Base-by-base conservation (phyloP, 1,284 basidiomycete genomes). In the Xerocomus nothofagi region DNA sequence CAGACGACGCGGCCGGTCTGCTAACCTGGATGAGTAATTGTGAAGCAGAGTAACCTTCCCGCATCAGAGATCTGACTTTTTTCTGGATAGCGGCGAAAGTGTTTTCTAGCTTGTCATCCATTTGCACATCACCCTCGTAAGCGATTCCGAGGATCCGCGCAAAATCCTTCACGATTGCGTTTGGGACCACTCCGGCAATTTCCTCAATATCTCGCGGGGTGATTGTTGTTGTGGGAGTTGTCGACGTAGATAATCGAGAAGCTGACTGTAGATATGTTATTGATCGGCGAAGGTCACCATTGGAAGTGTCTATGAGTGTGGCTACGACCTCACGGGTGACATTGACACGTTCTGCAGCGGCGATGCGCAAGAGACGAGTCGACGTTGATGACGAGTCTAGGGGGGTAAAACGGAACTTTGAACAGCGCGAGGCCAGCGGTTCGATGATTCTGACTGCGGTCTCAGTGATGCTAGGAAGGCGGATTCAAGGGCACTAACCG, bases 211-310 rank as follows among this genome's bases (percentile, higher is more conserved):
- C 89, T 29, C 59, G 67, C 9, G 85, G 70, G 2, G 84, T 84
- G 54, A 98, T 91, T 18, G 82, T 74, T 12, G 81, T 82, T 0
- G 88, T 86, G 2, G 88, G 86, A 14, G 67, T 69, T 3, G 81
- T 84, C 1, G 91, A 86, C 6, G 79, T 71, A 14, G 87, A 87
- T 30, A 99, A 77, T 26, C 96, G 84, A 39, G 93, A 88, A 4
- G 95, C 95, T 8, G 95, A 98, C 68, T 99, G 97, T 5, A 99
- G 79, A 69, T 97, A 99, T 12, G 96, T 99, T 70, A 99, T 99
- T n/a, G 96, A 91, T 47, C 97, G 91, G 40, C 97, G 88, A 44
- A 99, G 81, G 70, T 99, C 97, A 30, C 97, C 97, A 51, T 86
- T 83, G 1, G 96, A 96, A 20, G 88, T 84, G 39, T 71, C 74